A percentile compares a stretch with the other conserved stretches of the same genome.
phyloP scores from a whole-genome alignment of 2,329 filamentous ascomycete genomes.

The Westerdykella ornata region DNA sequence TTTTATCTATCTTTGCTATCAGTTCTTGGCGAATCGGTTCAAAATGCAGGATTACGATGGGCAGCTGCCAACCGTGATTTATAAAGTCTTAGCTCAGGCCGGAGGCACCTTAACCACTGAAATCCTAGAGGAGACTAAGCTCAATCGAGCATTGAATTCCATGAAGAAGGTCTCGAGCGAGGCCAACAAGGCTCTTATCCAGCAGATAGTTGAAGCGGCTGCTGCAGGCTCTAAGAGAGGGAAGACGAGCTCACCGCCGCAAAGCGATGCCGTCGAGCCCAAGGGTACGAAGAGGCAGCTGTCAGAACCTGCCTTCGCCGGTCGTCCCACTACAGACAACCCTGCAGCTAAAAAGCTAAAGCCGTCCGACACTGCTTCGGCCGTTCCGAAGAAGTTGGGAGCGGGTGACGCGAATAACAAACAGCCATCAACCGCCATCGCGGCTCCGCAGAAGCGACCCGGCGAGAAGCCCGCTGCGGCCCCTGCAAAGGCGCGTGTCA shows the following conservation, averaged over 20 bases:
- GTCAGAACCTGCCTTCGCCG: constrained; percentile 10
- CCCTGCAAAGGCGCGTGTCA: constrained; percentile 28
- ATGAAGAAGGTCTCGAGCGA: constrained; percentile 60
- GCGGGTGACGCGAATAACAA: constrained; percentile 6
- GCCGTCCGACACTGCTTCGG: constrained; percentile 14
- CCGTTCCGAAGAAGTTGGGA: constrained; percentile 15
- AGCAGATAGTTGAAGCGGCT: constrained; percentile 47
- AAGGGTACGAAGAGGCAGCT: constrained; percentile 30
- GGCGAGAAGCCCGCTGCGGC: constrained; percentile 23
- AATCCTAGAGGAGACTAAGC: constrained; percentile 56
- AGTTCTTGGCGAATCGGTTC: constrained; percentile 45
- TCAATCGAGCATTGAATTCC: constrained; percentile 57
- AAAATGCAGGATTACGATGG: constrained; percentile 43
- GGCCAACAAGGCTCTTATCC: constrained; percentile 56
- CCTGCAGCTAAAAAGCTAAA: constrained; percentile 26
- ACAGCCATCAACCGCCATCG: constrained; percentile 5
- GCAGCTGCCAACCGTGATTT: constrained; percentile 37
- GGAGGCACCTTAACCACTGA: constrained; percentile 54
- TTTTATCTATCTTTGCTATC: constrained; percentile 44
- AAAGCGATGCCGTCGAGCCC: constrained; percentile 17
- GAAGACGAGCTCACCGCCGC: constrained; percentile 26
- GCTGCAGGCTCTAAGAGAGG: constrained; percentile 39
- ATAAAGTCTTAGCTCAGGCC: constrained; percentile 53
- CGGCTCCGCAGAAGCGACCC: constrained; percentile 21
- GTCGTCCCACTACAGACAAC: constrained; percentile 15